These are phyloP conservation scores for Sporothrix schenckii DNA, from an alignment of 2,329 filamentous ascomycete species.

Conservation along the genomic window DNA sequence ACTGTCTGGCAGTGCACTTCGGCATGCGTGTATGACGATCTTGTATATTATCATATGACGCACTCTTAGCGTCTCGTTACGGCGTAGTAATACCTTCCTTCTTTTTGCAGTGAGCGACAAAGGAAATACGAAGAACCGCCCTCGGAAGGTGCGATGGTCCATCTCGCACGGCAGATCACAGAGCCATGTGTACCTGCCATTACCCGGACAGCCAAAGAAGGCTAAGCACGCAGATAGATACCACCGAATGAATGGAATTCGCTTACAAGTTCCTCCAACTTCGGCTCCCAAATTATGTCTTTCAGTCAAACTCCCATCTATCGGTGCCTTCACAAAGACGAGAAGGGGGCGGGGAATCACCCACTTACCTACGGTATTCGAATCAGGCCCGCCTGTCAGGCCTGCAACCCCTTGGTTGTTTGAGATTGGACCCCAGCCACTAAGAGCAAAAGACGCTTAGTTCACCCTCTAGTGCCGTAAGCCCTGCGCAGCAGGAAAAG, in stretches of 20 bases:
- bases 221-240: background rate
- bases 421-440: slow-evolving; percentile 26
- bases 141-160: background rate
- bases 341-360: background rate
- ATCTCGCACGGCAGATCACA: slow-evolving; percentile 3
- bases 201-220: background rate
- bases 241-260: background rate
- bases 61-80: background rate
- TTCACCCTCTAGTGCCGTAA: slow-evolving; percentile 5
- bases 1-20: no score
- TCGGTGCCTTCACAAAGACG: no score
- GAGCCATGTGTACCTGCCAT: background rate
- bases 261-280: background rate
- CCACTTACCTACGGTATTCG: background rate
- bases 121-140: background rate
- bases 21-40: no score
- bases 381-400: background rate
- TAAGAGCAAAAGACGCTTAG: background rate
- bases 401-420: slow-evolving; percentile 12
- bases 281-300: no score
- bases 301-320: no score
- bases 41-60: no score
- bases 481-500: background rate
- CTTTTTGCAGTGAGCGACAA: background rate
- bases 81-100: background rate